Evolutionary conservation across 1,284 basidiomycete species (phyloP).

Genomic region (Pisolithus thermaeus): DNA sequence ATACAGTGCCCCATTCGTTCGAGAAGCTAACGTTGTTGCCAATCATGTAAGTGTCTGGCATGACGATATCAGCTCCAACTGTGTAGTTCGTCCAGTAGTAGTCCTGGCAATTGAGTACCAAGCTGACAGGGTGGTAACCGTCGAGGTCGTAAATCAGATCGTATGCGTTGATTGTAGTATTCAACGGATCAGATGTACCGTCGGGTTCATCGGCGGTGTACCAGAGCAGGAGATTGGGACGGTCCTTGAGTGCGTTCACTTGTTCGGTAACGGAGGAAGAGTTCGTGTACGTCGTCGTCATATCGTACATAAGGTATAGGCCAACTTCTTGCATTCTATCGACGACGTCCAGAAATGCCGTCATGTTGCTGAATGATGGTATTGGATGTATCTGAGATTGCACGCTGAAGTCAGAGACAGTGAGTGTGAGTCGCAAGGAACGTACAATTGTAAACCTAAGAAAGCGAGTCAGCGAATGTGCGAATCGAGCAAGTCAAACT

Average conservation of each 20-base stretch:
- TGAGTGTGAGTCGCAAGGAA: background rate
- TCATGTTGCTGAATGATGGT: slow-evolving; percentile 56
- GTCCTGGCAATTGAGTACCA: slow-evolving; percentile 71
- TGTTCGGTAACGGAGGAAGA: slow-evolving; percentile 55
- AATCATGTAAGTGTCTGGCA: slow-evolving; percentile 55
- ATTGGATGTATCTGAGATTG: slow-evolving; percentile 52
- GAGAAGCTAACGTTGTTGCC: slow-evolving; percentile 67
- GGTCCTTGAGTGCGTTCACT: slow-evolving; percentile 60
- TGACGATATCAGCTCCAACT: slow-evolving; percentile 55
- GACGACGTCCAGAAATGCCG: slow-evolving; percentile 49
- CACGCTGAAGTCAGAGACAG: slow-evolving; percentile 1
- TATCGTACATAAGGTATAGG: slow-evolving; percentile 73
- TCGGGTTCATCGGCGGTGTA: slow-evolving; percentile 77
- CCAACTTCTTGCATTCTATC: slow-evolving; percentile 69
- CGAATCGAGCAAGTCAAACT: slow-evolving; percentile 2
- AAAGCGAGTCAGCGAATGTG: slow-evolving; percentile 1
- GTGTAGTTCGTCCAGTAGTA: slow-evolving; percentile 58
- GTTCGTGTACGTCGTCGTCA: slow-evolving; percentile 64
- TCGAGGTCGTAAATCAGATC: slow-evolving; percentile 65
- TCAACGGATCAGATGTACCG: slow-evolving; percentile 59
- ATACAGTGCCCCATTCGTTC: slow-evolving; percentile 44
- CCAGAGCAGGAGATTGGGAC: slow-evolving; percentile 67
- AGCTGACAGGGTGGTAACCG: slow-evolving; percentile 69
- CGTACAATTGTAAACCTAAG: slow-evolving; percentile 31
- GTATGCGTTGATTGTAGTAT: slow-evolving; percentile 51